These are phyloP conservation scores for Oryza brachyantha DNA, from an alignment of 176 grass and related monocot genomes.

Conservation along the genomic window DNA sequence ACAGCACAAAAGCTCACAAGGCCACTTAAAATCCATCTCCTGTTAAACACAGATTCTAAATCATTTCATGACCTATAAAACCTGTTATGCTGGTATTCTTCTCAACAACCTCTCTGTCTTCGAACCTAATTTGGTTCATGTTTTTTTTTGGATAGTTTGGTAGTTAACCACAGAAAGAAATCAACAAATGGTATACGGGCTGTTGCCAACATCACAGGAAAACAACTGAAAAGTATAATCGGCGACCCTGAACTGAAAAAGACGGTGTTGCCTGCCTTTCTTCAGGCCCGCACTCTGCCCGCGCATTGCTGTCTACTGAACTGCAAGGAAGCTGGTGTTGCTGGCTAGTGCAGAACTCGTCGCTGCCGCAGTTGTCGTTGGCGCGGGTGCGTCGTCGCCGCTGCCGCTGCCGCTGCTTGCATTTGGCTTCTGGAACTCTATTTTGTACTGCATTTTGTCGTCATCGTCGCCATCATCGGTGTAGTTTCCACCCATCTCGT, in stretches of 20 bases:
- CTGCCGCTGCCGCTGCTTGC: not conserved
- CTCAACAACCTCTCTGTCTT: conserved; percentile 23
- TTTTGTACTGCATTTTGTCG: conserved; percentile 31
- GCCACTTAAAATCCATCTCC: too few relatives aligned
- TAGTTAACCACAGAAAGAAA: conserved; percentile 49
- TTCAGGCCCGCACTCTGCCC: not conserved
- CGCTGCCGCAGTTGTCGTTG: conserved; percentile 2
- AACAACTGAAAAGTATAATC: not conserved
- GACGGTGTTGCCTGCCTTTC: conserved; percentile 11
- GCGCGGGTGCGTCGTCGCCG: not conserved
- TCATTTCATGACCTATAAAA: not conserved
- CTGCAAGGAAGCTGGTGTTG: conserved; percentile 43
- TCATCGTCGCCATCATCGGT: conserved; percentile 30
- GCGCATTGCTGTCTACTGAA: conserved; percentile 38
- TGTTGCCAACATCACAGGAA: not conserved
- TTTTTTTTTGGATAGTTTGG: not conserved
- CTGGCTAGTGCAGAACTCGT: conserved; percentile 11
- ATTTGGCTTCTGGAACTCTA: conserved; percentile 25
- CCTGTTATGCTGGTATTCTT: not conserved
- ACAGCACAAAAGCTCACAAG: too few relatives aligned
- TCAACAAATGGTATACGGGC: conserved; percentile 37
- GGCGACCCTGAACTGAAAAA: conserved; percentile 26
- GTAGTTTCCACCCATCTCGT: conserved; percentile 38
- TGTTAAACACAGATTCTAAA: not conserved
- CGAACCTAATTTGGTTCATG: not conserved